A percentile compares a stretch with the other conserved stretches of the same genome.
Evolutionary conservation across 1,284 basidiomycete genomes (phyloP).

Genomic region (Ustilago lituana): DNA sequence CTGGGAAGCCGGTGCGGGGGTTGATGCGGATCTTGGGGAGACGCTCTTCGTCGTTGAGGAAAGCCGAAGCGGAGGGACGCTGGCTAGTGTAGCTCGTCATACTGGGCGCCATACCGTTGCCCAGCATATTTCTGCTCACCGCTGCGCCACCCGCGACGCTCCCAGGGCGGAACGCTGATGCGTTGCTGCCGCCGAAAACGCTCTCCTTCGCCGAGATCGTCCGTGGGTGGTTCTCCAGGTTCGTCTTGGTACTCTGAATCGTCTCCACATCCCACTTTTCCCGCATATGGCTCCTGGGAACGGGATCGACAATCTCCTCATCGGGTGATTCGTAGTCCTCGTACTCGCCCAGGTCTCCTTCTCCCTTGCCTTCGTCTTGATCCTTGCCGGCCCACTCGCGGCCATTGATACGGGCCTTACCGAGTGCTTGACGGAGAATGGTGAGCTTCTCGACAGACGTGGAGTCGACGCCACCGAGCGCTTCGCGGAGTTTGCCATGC

Average conservation of each 20-base stretch:
- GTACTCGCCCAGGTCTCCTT: slow-evolving; percentile 74
- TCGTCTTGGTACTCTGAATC: slow-evolving; percentile 63
- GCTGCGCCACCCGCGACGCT: slow-evolving; percentile 12
- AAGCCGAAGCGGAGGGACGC: slow-evolving; percentile 31
- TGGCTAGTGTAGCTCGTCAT: slow-evolving; percentile 40
- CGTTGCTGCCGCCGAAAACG: slow-evolving; percentile 46
- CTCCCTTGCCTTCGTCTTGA: slow-evolving; percentile 69
- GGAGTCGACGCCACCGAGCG: slow-evolving; percentile 54
- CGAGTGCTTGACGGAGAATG: slow-evolving; percentile 57
- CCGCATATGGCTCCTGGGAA: slow-evolving; percentile 42
- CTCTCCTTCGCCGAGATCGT: slow-evolving; percentile 55
- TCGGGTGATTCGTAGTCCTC: slow-evolving; percentile 80
- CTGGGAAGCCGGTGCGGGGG: slow-evolving; percentile 60
- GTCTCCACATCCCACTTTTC: slow-evolving; percentile 67
- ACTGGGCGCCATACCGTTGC: slow-evolving; percentile 38
- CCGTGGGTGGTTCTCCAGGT: slow-evolving; percentile 65
- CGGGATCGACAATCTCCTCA: slow-evolving; percentile 57
- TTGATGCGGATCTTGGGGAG: slow-evolving; percentile 59
- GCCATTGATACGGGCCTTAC: slow-evolving; percentile 51
- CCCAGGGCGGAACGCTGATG: slow-evolving; percentile 29
- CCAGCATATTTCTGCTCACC: slow-evolving; percentile 24
- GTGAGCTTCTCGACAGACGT: slow-evolving; percentile 76
- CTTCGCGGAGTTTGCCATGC: slow-evolving; percentile 79
- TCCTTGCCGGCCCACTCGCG: slow-evolving; percentile 41
- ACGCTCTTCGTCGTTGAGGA: slow-evolving; percentile 39